Evolutionary conservation across 2,329 filamentous ascomycete species (phyloP).

Genomic region (Xylaria sp.): DNA sequence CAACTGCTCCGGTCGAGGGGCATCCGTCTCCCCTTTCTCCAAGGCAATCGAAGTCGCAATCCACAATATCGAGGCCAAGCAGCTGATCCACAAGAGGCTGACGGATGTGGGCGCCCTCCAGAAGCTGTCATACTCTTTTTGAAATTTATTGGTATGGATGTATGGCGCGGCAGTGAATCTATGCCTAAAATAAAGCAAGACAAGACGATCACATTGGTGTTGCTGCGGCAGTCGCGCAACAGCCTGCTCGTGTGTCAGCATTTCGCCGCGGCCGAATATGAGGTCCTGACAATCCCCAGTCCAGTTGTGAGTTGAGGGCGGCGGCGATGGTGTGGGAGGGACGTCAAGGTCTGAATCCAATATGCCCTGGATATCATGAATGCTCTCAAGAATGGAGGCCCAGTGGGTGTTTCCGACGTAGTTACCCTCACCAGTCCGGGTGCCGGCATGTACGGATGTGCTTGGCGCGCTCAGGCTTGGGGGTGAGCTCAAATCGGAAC

Average conservation of each 20-base stretch:
- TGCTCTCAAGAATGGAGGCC: slow-evolving; percentile 45
- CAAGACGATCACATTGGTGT: slow-evolving; percentile 41
- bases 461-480: slow-evolving; percentile 34
- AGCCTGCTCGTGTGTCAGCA: slow-evolving; percentile 43
- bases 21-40: slow-evolving; percentile 39
- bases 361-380: slow-evolving; percentile 44
- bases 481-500: slow-evolving; percentile 40
- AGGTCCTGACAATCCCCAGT: slow-evolving; percentile 38
- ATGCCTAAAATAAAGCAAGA: slow-evolving; percentile 44
- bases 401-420: slow-evolving; percentile 46
- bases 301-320: slow-evolving; percentile 33
- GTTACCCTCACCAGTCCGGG: slow-evolving; percentile 34
- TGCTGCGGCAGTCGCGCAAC: slow-evolving; percentile 41
- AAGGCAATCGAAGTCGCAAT: slow-evolving; percentile 47
- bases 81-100: slow-evolving; percentile 56
- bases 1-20: slow-evolving; percentile 41
- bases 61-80: slow-evolving; percentile 55
- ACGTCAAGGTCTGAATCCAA: slow-evolving; percentile 38
- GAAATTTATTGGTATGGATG: slow-evolving; percentile 50
- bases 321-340: slow-evolving; percentile 36
- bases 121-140: slow-evolving; percentile 54
- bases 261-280: slow-evolving; percentile 37
- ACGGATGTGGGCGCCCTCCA: slow-evolving; percentile 49
- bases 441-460: slow-evolving; percentile 28
- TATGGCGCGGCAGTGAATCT: slow-evolving; percentile 44